Percentiles rank a stretch among this genome's conserved stretches.
Conservation (phyloP, 2,329 filamentous ascomycete species). For the Lasiodiplodia gonubiensis region DNA sequence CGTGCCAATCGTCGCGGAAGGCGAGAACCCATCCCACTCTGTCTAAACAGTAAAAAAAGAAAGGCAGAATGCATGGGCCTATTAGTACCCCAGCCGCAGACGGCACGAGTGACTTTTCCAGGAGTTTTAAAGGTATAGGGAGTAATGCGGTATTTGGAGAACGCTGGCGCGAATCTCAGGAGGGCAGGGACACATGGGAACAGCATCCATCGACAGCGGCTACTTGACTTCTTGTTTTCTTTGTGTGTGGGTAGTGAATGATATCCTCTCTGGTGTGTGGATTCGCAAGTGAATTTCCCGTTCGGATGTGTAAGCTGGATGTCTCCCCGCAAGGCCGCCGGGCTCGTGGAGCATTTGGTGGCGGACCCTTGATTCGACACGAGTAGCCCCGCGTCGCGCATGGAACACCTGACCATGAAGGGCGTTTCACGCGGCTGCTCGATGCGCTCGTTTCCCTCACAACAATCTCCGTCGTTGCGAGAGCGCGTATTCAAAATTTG, state of each 20-base stretch:
- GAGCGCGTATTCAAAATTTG: not conserved
- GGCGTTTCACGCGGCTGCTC: not conserved
- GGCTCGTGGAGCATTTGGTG: not conserved
- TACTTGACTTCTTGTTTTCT: conserved; percentile 20
- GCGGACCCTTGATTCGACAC: conserved; percentile 12
- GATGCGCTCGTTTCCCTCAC: not conserved
- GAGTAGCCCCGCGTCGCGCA: not conserved
- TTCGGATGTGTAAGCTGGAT: not conserved
- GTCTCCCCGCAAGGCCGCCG: conserved; percentile 16
- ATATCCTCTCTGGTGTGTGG: conserved; percentile 13
- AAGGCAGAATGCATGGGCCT: not conserved
- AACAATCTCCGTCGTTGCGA: not conserved
- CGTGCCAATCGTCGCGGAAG: conserved; percentile 84
- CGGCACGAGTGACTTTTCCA: conserved; percentile 8
- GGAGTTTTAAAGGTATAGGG: conserved; percentile 21
- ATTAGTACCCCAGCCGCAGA: not conserved
- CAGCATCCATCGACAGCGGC: conserved; percentile 23
- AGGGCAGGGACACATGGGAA: conserved; percentile 11
- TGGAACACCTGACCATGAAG: not conserved
- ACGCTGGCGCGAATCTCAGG: conserved; percentile 22
- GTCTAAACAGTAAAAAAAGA: conserved; percentile 13
- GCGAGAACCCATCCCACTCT: conserved; percentile 58
- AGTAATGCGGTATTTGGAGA: conserved; percentile 21
- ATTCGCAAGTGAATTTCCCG: conserved; percentile 18
- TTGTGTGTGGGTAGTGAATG: conserved; percentile 22